Base-by-base conservation (phyloP, 2,329 filamentous ascomycete genomes). In the Phialophora macrospora region DNA sequence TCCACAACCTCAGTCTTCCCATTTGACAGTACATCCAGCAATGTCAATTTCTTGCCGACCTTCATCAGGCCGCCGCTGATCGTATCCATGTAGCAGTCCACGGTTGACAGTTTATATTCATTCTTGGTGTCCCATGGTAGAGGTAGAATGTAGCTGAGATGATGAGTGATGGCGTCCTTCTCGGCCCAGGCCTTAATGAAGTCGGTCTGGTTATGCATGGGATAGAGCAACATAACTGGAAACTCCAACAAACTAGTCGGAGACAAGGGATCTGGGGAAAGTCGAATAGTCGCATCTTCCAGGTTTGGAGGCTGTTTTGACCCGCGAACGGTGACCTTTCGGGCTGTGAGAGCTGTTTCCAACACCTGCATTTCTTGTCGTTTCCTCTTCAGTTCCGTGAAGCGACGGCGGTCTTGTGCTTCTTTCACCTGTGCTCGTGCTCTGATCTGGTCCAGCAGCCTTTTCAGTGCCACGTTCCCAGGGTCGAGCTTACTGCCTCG, bases 81-180 rank as follows among this genome's bases (percentile, higher is more conserved):
- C 0, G 93, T 98, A 81, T 97, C 93, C 82, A 96, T 90, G 77
- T 92, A 98, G 74, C 92, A 95, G 72, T 97, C 93, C 4, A 97
- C 91, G 0, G 79, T 81, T 0, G 82, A 81, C 0, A 83, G 72
- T 0, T 80, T 85, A 77, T 97, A 97, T 73, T 87, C 87, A 1
- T 83, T 78, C 66, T 84, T 80, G 17, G 77, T 74, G 73, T 98
- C 95, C 95, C 95, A 99, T 12, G 93, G 92, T 73, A 93, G 78
- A 2, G 93, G 94, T 64, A 99, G 86, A 9, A 98, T 89, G 74
- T 97, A 97, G 3, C 83, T 82, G 57, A 99, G 81, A 77, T 97
- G 93, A 70, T 94, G 88, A 7, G 83, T 84, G 30, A 97, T 81
- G 17, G 84, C 85, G 72, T 95, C 88, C 66, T 84, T 87, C 82